Base-by-base conservation (phyloP, 345 rosid species). In the Citrus medica region DNA sequence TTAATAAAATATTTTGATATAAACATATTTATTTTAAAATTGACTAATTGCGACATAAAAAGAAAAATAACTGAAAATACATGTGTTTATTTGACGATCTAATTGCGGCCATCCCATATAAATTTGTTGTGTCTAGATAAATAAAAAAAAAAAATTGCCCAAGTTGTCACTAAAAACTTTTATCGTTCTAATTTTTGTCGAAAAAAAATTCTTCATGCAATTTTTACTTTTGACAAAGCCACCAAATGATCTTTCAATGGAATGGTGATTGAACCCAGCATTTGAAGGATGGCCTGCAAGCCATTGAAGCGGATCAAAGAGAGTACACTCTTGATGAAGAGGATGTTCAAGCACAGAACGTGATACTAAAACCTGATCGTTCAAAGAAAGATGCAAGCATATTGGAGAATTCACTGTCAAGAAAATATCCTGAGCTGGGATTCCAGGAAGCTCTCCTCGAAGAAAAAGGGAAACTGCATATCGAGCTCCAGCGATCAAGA, bases 291-390 rank as follows among this genome's bases (percentile, higher is more conserved):
- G 73, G 86, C 5, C 61, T 84, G 76, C 62, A 82, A 37, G 83
- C 73, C 75, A 81, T 84, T 10, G 83, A 86, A 51, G 77, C 72
- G 10, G 89, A 86, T 77, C 83, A 81, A 3, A 79, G 81, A 24
- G 87, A 82, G 5, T 87, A 84, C 77, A 74, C 79, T 6, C 79
- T 84, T 0, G 87, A 84, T n/a, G 87, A 83, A 46, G 86, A 86
- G 38, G 87, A 87, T 53, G 69, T 67, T 73, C 79, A 79, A 78
- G 79, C 82, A 42, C 87, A 81, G 21, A 70, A 48, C 25, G 67
- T 81, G 25, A 77, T 87, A 19, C 28, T 83, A 21, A 81, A 77
- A 38, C 84, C 78, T 32, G 86, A 84, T 24, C 78, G 78, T 30
- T 69, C 85, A 55, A 79, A 82, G 61, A 77, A 84, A 35, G 82